These are phyloP conservation scores for Mortierella sp. DNA, from an alignment of 371 early-diverging fungal genomes.

Conservation along the genomic window DNA sequence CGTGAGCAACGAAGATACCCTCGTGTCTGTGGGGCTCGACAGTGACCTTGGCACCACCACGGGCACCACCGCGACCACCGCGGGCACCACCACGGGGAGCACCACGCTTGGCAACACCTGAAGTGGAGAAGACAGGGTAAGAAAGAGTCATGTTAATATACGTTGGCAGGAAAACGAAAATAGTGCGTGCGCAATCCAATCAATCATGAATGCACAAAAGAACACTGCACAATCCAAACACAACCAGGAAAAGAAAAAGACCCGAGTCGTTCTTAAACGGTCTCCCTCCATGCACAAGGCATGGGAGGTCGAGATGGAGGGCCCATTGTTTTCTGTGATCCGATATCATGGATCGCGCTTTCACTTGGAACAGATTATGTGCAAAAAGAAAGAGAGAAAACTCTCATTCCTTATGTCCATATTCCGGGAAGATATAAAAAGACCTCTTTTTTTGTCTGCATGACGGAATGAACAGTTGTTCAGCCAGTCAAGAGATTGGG, in stretches of 20 bases:
- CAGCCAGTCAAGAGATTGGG: not conserved
- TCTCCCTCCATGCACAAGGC: not conserved
- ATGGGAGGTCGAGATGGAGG: constrained; percentile 13
- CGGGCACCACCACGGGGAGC: constrained; percentile 64
- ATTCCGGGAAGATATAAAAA: constrained; percentile 44
- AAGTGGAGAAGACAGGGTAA: not conserved
- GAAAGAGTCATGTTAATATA: not conserved
- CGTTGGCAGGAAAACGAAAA: not conserved
- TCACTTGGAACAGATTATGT: constrained; percentile 46
- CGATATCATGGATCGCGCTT: constrained; percentile 35
- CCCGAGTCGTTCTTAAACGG: not conserved
- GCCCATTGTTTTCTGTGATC: constrained; percentile 26
- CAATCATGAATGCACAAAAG: constrained; percentile 37
- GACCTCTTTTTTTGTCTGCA: not conserved
- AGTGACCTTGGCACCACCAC: constrained; percentile 90
- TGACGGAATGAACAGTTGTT: not conserved
- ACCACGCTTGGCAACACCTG: constrained; percentile 63
- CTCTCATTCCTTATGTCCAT: constrained; percentile 10
- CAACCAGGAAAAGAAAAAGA: constrained; percentile 1
- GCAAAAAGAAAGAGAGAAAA: not conserved
- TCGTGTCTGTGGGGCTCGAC: constrained; percentile 99
- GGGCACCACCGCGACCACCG: constrained; percentile 72
- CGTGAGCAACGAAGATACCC: constrained; percentile 97
- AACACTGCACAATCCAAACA: not conserved
- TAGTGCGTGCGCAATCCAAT: constrained; percentile 21